Percentiles rank a stretch among this genome's conserved stretches.
Evolutionary conservation across 2,329 filamentous ascomycete species (phyloP).

Genomic region (Pseudonectria foliicola): DNA sequence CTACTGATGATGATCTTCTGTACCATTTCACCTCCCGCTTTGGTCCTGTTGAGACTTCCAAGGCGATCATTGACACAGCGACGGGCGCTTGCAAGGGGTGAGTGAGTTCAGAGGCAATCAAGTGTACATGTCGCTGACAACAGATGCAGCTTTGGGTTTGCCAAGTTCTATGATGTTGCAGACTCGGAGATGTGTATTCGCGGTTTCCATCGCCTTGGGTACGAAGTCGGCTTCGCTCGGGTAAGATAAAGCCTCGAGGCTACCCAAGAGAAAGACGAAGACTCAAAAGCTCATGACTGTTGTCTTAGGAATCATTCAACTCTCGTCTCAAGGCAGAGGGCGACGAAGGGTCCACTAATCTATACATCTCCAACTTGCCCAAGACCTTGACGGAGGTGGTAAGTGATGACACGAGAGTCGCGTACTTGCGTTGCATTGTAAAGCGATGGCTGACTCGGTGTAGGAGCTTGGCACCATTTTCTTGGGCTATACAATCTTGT

Average conservation of each 20-base stretch:
- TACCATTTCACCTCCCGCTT: slow-evolving; percentile 79
- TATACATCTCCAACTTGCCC: slow-evolving; percentile 96
- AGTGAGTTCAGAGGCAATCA: slow-evolving; percentile 19
- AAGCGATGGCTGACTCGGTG: slow-evolving; percentile 5
- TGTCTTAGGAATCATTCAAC: slow-evolving; percentile 95
- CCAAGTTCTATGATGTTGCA: slow-evolving; percentile 82
- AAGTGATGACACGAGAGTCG: slow-evolving; percentile 26
- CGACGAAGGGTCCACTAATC: slow-evolving; percentile 82
- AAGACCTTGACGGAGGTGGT: slow-evolving; percentile 88
- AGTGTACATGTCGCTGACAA: slow-evolving; percentile 5
- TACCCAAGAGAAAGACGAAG: slow-evolving; percentile 2
- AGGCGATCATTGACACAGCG: slow-evolving; percentile 94
- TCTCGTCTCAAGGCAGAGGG: slow-evolving; percentile 94
- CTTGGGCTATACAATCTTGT: slow-evolving; percentile 74
- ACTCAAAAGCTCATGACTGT: slow-evolving; percentile 18
- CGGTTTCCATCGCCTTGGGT: slow-evolving; percentile 88
- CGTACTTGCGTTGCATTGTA: neutral
- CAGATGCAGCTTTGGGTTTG: slow-evolving; percentile 79
- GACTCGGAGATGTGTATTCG: slow-evolving; percentile 95
- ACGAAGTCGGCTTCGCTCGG: slow-evolving; percentile 94
- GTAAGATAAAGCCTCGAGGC: slow-evolving; percentile 41
- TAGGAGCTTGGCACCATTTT: slow-evolving; percentile 74
- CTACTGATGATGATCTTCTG: slow-evolving; percentile 88
- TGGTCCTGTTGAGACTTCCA: slow-evolving; percentile 90
- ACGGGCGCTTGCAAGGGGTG: slow-evolving; percentile 96